Conservation (phyloP, 116 monocot genomes). For the Thalassia testudinum region DNA sequence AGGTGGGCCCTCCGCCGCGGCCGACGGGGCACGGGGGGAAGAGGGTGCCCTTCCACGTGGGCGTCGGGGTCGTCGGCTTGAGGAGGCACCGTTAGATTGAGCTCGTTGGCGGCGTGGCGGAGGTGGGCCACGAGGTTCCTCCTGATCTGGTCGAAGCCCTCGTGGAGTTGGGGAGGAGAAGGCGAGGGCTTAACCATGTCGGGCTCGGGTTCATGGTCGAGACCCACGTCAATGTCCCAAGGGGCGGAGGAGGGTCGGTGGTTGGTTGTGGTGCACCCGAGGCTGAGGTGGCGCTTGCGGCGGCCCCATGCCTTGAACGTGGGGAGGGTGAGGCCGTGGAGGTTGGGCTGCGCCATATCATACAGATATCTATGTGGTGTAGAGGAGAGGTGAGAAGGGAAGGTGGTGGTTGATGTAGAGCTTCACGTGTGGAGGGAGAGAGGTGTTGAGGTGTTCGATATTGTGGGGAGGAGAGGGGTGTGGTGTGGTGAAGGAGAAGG, state of each 20-base stretch:
- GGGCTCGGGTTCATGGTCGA: not conserved
- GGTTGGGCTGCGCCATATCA: not conserved
- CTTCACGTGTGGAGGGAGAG: not conserved
- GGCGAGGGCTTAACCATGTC: not conserved
- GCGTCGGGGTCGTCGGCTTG: not conserved
- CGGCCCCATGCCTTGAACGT: constrained; percentile 3
- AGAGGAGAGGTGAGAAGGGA: not conserved
- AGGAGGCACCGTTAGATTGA: constrained; percentile 6
- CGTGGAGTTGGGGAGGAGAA: not conserved
- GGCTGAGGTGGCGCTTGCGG: constrained; percentile 2
- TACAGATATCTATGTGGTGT: not conserved
- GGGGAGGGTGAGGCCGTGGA: constrained; percentile 8
- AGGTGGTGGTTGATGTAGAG: not conserved
- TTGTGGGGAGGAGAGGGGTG: not conserved
- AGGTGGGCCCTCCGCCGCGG: constrained; percentile 10
- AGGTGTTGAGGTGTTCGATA: not conserved
- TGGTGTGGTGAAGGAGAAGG: not conserved
- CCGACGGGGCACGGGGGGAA: constrained; percentile 3
- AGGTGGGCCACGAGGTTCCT: constrained; percentile 24
- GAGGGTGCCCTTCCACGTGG: not conserved
- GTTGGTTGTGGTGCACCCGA: not conserved
- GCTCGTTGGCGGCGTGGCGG: constrained; percentile 15
- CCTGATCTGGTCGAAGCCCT: constrained; percentile 12
- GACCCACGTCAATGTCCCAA: not conserved
- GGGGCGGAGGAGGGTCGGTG: not conserved